Evolutionary conservation across 2,329 filamentous ascomycete species (phyloP).

Genomic region (Phialocephala sp.): DNA sequence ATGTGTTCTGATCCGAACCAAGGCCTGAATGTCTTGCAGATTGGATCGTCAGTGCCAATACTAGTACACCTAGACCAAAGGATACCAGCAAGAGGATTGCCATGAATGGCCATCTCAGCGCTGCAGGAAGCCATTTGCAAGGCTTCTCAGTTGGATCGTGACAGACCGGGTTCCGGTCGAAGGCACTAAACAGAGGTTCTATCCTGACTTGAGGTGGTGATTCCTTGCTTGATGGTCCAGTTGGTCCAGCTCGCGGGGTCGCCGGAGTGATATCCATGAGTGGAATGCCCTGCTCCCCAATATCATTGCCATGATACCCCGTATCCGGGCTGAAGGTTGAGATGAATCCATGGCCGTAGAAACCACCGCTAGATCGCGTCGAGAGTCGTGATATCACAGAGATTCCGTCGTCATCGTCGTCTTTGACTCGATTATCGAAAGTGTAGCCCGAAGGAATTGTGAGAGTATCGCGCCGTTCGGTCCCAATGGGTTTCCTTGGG

Average conservation of each 20-base stretch:
- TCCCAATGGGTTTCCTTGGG: conserved; percentile 18
- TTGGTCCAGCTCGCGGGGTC: neutral
- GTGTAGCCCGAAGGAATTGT: conserved; percentile 1
- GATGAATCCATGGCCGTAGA: conserved; percentile 2
- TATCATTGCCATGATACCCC: conserved; percentile 16
- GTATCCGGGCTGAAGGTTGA: conserved; percentile 13
- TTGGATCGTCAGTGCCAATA: conserved; percentile 15
- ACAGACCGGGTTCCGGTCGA: neutral
- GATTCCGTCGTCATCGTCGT: conserved; percentile 6
- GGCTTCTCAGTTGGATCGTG: neutral
- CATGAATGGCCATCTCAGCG: conserved; percentile 23
- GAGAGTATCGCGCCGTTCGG: neutral
- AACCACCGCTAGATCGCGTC: neutral
- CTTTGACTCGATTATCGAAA: neutral
- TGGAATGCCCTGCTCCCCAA: conserved; percentile 13
- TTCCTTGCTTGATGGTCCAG: neutral
- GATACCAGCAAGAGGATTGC: conserved; percentile 19
- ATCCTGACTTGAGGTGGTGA: neutral
- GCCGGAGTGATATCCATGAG: conserved; percentile 13
- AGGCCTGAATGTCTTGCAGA: conserved; percentile 25
- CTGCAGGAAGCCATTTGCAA: conserved; percentile 25
- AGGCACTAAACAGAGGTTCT: neutral
- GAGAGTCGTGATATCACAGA: conserved; percentile 14
- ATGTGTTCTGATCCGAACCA: conserved; percentile 14
- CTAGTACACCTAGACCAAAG: conserved; percentile 20